A percentile compares a stretch with the other conserved stretches of the same genome.
These are phyloP conservation scores for Alternaria sp. DNA, from an alignment of 2,329 filamentous ascomycete species.

Conservation along the genomic window DNA sequence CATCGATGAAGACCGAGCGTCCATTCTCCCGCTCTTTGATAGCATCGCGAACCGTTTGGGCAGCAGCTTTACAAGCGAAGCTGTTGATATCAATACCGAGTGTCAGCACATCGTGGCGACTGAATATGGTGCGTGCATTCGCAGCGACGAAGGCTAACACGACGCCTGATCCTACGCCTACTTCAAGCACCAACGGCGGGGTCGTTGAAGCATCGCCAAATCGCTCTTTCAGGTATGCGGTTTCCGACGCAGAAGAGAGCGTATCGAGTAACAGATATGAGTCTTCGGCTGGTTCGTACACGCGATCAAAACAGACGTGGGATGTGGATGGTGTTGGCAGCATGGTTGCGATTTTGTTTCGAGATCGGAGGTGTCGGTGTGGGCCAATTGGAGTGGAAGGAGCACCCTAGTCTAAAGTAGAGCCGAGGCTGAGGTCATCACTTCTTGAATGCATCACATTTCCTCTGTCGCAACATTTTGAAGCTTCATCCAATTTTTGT, in stretches of 20 bases:
- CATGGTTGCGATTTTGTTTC: constrained; percentile 60
- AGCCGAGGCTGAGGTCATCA: constrained; percentile 37
- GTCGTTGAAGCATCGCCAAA: constrained; percentile 56
- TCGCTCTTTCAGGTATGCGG: constrained; percentile 67
- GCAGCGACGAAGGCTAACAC: constrained; percentile 88
- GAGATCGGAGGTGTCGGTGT: constrained; percentile 18
- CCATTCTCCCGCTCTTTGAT: constrained; percentile 42
- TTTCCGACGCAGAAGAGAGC: constrained; percentile 74
- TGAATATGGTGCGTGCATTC: constrained; percentile 75
- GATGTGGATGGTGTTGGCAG: constrained; percentile 92
- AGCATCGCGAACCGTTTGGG: constrained; percentile 67
- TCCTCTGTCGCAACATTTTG: constrained; percentile 1
- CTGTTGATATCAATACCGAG: constrained; percentile 84
- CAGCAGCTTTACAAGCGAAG: constrained; percentile 79
- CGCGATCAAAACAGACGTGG: constrained; percentile 84
- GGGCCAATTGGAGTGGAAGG: constrained; percentile 29
- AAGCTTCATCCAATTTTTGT: not conserved
- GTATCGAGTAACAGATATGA: constrained; percentile 94
- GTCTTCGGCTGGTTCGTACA: constrained; percentile 97
- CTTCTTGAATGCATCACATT: constrained; percentile 18
- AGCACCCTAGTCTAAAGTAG: constrained; percentile 19
- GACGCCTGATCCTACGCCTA: constrained; percentile 91
- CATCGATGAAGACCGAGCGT: constrained; percentile 64
- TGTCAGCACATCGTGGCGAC: constrained; percentile 71
- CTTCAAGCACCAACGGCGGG: constrained; percentile 73